A percentile compares a stretch with the other conserved stretches of the same genome.
Evolutionary conservation across 495 filamentous ascomycete species (phyloP).

Genomic region (Xylaria venustula): DNA sequence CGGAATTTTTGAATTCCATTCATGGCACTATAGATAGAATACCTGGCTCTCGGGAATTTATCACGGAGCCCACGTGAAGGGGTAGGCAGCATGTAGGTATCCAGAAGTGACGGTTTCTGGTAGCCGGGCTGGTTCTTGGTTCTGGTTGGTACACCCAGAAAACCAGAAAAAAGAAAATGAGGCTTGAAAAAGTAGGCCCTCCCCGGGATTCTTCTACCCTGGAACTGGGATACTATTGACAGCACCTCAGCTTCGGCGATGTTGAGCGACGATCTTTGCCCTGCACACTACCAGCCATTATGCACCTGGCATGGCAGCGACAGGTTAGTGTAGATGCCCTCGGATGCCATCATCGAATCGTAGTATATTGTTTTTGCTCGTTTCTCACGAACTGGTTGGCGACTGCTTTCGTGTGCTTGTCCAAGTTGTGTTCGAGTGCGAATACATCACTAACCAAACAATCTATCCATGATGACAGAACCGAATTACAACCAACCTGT

Average conservation of each 20-base stretch:
- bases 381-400: neutral
- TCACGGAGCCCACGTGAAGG: too few species aligned
- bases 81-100: neutral
- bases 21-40: too few species aligned
- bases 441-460: too few species aligned
- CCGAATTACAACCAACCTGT: too few species aligned
- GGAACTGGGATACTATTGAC: neutral
- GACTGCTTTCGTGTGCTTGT: neutral
- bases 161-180: conserved; percentile 3
- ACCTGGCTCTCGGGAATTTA: too few species aligned
- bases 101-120: neutral
- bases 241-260: conserved; percentile 1
- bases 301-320: neutral
- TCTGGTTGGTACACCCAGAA: neutral
- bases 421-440: too few species aligned
- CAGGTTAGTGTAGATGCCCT: neutral
- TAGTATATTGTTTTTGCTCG: neutral
- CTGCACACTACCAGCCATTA: neutral
- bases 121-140: neutral
- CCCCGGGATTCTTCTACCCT: neutral
- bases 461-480: too few species aligned
- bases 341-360: neutral
- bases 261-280: neutral
- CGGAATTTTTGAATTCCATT: too few species aligned
- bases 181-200: neutral